Conservation (phyloP, 176 grass and related monocot genomes). For the Ampelocalamus luodianensis region DNA sequence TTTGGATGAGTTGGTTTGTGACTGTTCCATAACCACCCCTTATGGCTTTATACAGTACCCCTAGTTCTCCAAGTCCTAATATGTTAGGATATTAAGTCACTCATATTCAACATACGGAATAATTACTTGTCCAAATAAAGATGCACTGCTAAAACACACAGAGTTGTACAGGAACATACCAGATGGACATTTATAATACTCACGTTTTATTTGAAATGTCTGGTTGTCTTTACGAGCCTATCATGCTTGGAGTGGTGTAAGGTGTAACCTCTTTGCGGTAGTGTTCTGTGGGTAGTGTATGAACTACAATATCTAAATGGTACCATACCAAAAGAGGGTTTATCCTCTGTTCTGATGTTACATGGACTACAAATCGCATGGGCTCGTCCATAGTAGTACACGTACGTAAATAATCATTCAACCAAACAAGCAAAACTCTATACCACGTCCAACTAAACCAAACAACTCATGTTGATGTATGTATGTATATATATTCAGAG, state of each 20-base stretch:
- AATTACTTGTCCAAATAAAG: not conserved
- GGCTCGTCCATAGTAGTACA: not conserved
- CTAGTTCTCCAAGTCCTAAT: no score
- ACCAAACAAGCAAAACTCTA: no score
- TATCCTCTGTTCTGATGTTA: not conserved
- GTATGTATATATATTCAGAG: no score
- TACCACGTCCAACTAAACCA: no score
- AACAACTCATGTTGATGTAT: no score
- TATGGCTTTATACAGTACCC: no score
- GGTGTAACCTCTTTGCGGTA: not conserved
- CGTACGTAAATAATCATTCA: not conserved
- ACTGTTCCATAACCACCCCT: no score
- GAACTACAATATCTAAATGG: conserved; percentile 16
- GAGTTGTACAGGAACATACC: no score
- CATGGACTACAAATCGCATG: conserved; percentile 19
- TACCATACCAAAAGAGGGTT: not conserved
- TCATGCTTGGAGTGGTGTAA: no score
- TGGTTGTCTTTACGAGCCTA: not conserved
- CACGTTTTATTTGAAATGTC: not conserved
- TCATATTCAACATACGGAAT: not conserved
- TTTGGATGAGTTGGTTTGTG: no score
- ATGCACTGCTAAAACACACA: no score
- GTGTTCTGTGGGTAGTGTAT: not conserved
- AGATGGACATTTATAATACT: not conserved
- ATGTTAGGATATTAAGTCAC: no score